These are phyloP conservation scores for Gloeopeniophorella convolvens DNA, from an alignment of 768 basidiomycete species.

Conservation along the genomic window DNA sequence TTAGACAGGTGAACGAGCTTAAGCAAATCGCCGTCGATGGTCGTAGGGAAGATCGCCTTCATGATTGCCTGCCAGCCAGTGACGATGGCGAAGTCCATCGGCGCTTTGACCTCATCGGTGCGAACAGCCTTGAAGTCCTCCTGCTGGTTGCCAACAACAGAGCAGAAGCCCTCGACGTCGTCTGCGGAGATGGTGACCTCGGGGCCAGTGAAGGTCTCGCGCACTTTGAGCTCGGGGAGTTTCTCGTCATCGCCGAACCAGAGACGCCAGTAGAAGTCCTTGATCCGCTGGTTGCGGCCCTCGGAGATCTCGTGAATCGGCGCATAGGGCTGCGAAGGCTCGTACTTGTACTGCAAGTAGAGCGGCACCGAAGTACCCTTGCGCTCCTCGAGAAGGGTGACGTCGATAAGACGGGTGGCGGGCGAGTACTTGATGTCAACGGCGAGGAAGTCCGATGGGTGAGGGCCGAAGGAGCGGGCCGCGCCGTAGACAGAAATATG, in stretches of 20 bases:
- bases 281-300: slow-evolving; percentile 84
- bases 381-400: slow-evolving; percentile 83
- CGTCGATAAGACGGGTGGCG: slow-evolving; percentile 49
- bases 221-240: slow-evolving; percentile 73
- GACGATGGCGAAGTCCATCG: slow-evolving; percentile 99
- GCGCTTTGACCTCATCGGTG: slow-evolving; percentile 68
- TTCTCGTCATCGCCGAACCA: slow-evolving; percentile 89
- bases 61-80: slow-evolving; percentile 99
- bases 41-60: slow-evolving; percentile 90
- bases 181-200: slow-evolving; percentile 73
- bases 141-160: slow-evolving; percentile 88
- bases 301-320: slow-evolving; percentile 88
- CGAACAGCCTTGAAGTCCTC: slow-evolving; percentile 83
- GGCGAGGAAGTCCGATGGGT: slow-evolving; percentile 75
- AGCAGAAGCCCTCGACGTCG: slow-evolving; percentile 84
- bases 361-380: slow-evolving; percentile 72
- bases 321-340: slow-evolving; percentile 80
- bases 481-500: slow-evolving; percentile 69
- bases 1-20: slow-evolving; percentile 97
- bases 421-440: slow-evolving; percentile 61
- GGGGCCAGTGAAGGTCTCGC: slow-evolving; percentile 79
- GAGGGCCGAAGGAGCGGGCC: slow-evolving; percentile 72
- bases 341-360: slow-evolving; percentile 74
- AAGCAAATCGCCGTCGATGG: slow-evolving; percentile 90
- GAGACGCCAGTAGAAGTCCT: slow-evolving; percentile 96